phyloP scores from a whole-genome alignment of 2,329 filamentous ascomycete species.

The Nothophaeocryptopus gaeumannii region DNA sequence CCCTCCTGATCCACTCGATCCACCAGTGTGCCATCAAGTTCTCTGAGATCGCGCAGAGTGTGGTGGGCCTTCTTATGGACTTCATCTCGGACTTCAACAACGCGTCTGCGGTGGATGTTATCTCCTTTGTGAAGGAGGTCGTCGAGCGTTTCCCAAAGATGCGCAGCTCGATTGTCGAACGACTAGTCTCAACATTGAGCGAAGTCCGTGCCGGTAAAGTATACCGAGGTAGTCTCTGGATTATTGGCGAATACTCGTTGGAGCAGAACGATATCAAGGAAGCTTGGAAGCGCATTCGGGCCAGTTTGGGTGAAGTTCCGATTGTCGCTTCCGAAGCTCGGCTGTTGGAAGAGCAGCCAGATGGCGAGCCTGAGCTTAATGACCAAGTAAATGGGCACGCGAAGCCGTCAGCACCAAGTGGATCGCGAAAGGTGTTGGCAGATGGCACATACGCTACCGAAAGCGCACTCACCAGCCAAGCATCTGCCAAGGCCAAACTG shows the following conservation, averaged over 20 bases:
- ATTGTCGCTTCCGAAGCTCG: slow-evolving; percentile 94
- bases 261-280: slow-evolving; percentile 92
- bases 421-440: slow-evolving; percentile 86
- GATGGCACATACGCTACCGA: slow-evolving; percentile 98
- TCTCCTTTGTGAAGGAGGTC: slow-evolving; percentile 97
- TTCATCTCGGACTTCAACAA: slow-evolving; percentile 99
- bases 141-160: slow-evolving; percentile 96
- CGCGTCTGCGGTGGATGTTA: slow-evolving; percentile 92
- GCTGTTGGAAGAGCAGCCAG: slow-evolving; percentile 76
- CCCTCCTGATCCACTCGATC: slow-evolving; percentile 92
- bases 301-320: slow-evolving; percentile 92
- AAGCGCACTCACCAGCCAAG: slow-evolving; percentile 89
- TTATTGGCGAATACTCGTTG: slow-evolving; percentile 93
- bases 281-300: slow-evolving; percentile 92
- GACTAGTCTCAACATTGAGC: slow-evolving; percentile 82
- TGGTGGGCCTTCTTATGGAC: slow-evolving; percentile 96
- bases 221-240: slow-evolving; percentile 94
- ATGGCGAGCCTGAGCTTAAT: slow-evolving; percentile 59
- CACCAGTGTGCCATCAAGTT: slow-evolving; percentile 99
- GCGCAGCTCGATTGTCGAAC: slow-evolving; percentile 79
- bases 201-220: slow-evolving; percentile 97
- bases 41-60: slow-evolving; percentile 93
- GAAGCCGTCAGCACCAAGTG: slow-evolving; percentile 71
- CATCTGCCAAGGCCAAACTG: slow-evolving; percentile 81
- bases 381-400: slow-evolving; percentile 78